Evolutionary conservation across 306 rosid genomes (phyloP).

Genomic region (Cotoneaster glaucophyllus): DNA sequence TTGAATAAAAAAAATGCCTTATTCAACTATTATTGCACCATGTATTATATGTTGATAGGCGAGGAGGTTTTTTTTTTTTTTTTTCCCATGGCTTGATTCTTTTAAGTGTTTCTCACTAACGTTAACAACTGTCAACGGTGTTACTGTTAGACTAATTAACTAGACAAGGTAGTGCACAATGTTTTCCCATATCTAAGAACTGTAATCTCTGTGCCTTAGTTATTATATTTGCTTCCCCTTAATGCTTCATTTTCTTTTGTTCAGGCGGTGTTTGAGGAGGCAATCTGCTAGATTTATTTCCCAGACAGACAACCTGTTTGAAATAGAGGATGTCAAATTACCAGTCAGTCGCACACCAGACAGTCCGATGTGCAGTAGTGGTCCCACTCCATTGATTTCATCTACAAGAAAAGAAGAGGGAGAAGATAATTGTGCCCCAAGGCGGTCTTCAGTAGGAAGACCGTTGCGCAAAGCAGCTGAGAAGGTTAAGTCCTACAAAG

Average conservation of each 20-base stretch:
- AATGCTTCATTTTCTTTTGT: neutral
- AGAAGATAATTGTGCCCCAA: slow-evolving; percentile 22
- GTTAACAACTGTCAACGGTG: neutral
- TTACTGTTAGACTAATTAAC: too few species aligned
- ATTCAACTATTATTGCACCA: too few species aligned
- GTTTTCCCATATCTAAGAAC: neutral
- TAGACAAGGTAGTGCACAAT: neutral
- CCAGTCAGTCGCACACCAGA: neutral
- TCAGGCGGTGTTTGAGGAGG: slow-evolving; percentile 55
- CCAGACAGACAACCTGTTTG: slow-evolving; percentile 48
- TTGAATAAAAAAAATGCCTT: too few species aligned
- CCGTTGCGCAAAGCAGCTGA: slow-evolving; percentile 47
- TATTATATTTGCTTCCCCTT: neutral
- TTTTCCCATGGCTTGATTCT: too few species aligned
- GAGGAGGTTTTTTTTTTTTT: too few species aligned
- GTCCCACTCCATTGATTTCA: slow-evolving; percentile 12
- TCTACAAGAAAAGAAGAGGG: slow-evolving; percentile 9
- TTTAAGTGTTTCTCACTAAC: neutral
- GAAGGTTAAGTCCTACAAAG: slow-evolving; percentile 68
- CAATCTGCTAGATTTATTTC: slow-evolving; percentile 49
- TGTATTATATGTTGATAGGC: too few species aligned
- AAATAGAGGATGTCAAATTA: slow-evolving; percentile 49
- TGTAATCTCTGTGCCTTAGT: neutral
- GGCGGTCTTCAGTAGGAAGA: slow-evolving; percentile 55
- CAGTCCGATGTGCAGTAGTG: neutral